Conservation (phyloP, 2,329 filamentous ascomycete species). For the Epichloe coenophiala region DNA sequence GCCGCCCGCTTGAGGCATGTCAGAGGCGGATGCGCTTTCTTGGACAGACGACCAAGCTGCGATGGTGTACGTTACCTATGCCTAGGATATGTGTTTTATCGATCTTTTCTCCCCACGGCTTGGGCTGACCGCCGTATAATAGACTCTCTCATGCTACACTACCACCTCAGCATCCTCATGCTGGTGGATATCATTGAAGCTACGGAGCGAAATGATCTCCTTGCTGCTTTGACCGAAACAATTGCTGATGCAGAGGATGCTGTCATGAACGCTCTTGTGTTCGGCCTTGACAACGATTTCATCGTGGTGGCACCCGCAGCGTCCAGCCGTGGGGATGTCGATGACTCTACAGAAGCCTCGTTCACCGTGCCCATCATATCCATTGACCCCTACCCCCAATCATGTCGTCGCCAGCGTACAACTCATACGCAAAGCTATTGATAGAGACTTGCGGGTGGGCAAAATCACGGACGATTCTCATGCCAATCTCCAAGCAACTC, state of each 20-base stretch:
- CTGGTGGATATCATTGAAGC: constrained; percentile 17
- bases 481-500: constrained; percentile 11
- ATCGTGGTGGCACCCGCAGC: constrained; percentile 5
- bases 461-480: constrained; percentile 16
- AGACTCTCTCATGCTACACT: constrained; percentile 21
- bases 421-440: constrained; percentile 16
- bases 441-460: constrained; percentile 13
- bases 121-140: constrained; percentile 4
- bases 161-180: constrained; percentile 20
- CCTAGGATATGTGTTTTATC: too few relatives aligned
- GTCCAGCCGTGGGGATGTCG: not conserved
- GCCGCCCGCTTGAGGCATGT: constrained; percentile 16
- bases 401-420: constrained; percentile 19
- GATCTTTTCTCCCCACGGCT: too few relatives aligned
- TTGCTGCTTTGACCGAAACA: constrained; percentile 12
- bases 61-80: constrained; percentile 16
- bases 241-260: constrained; percentile 16
- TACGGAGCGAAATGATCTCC: constrained; percentile 14
- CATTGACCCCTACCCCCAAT: constrained; percentile 17
- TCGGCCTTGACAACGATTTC: constrained; percentile 17
- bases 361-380: constrained; percentile 17
- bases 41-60: constrained; percentile 16
- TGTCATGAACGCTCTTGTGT: constrained; percentile 18
- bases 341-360: not conserved
- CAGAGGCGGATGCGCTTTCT: constrained; percentile 19